Evolutionary conservation across 257 asterid genomes (phyloP).

Genomic region (Penstemon eatonii): DNA sequence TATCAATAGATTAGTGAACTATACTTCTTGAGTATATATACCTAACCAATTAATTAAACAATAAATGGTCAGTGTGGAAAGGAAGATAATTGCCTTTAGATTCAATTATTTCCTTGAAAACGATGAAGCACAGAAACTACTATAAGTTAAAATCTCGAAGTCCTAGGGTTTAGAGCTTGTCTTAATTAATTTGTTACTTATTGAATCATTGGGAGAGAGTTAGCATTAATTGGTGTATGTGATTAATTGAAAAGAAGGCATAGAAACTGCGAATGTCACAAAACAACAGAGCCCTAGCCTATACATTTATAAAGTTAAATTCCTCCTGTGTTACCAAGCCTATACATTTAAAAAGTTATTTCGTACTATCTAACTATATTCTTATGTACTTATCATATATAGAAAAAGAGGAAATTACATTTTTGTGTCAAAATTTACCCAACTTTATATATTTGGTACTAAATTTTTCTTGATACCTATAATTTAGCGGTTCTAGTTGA

Average conservation of each 20-base stretch:
- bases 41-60: too few species aligned
- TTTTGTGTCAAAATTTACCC: too few species aligned
- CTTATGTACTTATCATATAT: too few species aligned
- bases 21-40: too few species aligned
- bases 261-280: constrained; percentile 8
- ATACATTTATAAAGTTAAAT: neutral
- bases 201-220: constrained; percentile 16
- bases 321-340: constrained; percentile 1
- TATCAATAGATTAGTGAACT: too few species aligned
- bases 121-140: constrained; percentile 17
- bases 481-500: too few species aligned
- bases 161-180: constrained; percentile 25
- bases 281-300: constrained; percentile 16
- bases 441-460: too few species aligned
- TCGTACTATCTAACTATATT: neutral
- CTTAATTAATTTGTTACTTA: neutral
- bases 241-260: neutral
- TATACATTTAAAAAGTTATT: neutral
- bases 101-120: neutral
- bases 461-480: too few species aligned
- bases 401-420: too few species aligned
- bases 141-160: constrained; percentile 26
- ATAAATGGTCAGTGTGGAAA: neutral
- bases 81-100: neutral
- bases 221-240: neutral